Evolutionary conservation across 2,329 filamentous ascomycete species (phyloP).

Genomic region (Diaporthe ampelina): DNA sequence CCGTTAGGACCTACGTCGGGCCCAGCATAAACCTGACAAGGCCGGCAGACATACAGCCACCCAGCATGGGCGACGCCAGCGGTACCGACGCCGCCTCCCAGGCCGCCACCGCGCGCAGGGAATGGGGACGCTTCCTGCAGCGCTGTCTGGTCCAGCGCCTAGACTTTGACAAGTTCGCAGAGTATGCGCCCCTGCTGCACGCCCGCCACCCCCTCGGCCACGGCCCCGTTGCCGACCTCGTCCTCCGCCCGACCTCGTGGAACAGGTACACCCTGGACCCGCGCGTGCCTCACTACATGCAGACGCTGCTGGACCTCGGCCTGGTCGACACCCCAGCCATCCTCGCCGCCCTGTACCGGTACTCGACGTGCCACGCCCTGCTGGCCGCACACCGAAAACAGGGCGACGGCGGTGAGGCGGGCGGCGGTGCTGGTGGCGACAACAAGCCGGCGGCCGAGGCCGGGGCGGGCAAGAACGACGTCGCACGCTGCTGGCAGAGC

Average conservation of each 20-base stretch:
- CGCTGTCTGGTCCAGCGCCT: slow-evolving; percentile 66
- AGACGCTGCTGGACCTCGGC: slow-evolving; percentile 65
- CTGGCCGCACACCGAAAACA: slow-evolving; percentile 46
- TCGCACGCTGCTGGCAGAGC: slow-evolving; percentile 66
- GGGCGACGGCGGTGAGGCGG: slow-evolving; percentile 34
- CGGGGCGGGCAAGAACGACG: slow-evolving; percentile 42
- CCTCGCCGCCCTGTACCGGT: slow-evolving; percentile 68
- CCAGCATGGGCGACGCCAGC: slow-evolving; percentile 34
- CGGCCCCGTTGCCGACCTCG: slow-evolving; percentile 67
- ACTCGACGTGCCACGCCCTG: slow-evolving; percentile 64
- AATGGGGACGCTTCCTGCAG: slow-evolving; percentile 67
- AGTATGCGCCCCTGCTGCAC: slow-evolving; percentile 63
- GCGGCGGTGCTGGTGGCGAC: neutral
- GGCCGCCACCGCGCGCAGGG: slow-evolving; percentile 44
- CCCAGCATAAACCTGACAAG: neutral
- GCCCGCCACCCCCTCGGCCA: slow-evolving; percentile 66
- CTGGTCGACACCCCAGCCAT: slow-evolving; percentile 69
- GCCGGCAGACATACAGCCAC: neutral
- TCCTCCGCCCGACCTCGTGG: slow-evolving; percentile 66
- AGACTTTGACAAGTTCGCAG: slow-evolving; percentile 66
- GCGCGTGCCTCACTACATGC: slow-evolving; percentile 71
- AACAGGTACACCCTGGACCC: slow-evolving; percentile 69
- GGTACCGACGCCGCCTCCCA: slow-evolving; percentile 31
- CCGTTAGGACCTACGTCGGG: neutral
- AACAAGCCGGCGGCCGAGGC: slow-evolving; percentile 20